Percentiles rank a stretch among this genome's conserved stretches.
Evolutionary conservation across 2,329 filamentous ascomycete genomes (phyloP).

Genomic region (Neonectria faginata): DNA sequence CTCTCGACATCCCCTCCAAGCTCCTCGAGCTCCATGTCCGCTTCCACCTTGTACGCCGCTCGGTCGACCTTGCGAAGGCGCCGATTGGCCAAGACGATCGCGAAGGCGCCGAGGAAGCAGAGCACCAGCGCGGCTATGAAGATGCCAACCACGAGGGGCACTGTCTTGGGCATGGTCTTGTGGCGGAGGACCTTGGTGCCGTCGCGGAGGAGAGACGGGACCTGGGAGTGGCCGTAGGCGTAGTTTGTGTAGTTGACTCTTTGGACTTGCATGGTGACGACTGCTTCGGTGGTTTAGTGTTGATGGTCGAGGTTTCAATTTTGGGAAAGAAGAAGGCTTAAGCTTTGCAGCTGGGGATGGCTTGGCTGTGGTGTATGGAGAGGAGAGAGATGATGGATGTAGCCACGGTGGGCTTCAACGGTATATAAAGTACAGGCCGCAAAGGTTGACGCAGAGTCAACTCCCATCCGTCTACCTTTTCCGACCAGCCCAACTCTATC

Average conservation of each 20-base stretch:
- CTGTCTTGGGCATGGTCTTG: not conserved
- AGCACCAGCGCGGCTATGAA: not conserved
- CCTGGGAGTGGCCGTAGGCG: not conserved
- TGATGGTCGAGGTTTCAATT: not conserved
- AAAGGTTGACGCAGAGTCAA: not conserved
- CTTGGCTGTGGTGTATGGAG: not conserved
- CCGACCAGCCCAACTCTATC: not conserved
- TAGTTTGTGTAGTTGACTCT: not conserved
- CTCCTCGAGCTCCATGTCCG: not conserved
- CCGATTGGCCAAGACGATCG: not conserved
- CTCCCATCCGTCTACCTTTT: not conserved
- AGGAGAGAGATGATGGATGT: not conserved
- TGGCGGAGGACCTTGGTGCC: not conserved
- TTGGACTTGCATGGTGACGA: constrained; percentile 8
- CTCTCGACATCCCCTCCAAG: not conserved
- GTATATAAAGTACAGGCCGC: not conserved
- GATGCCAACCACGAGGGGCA: not conserved
- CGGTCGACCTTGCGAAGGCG: not conserved
- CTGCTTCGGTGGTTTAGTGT: not conserved
- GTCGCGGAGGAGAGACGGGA: not conserved
- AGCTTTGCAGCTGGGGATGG: not conserved
- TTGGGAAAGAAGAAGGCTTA: not conserved
- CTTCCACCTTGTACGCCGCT: not conserved
- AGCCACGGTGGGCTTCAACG: not conserved
- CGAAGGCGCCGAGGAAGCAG: not conserved